phyloP scores from a whole-genome alignment of 225 moss, liverwort and hornwort species.

The Pleurozium schreberi region DNA sequence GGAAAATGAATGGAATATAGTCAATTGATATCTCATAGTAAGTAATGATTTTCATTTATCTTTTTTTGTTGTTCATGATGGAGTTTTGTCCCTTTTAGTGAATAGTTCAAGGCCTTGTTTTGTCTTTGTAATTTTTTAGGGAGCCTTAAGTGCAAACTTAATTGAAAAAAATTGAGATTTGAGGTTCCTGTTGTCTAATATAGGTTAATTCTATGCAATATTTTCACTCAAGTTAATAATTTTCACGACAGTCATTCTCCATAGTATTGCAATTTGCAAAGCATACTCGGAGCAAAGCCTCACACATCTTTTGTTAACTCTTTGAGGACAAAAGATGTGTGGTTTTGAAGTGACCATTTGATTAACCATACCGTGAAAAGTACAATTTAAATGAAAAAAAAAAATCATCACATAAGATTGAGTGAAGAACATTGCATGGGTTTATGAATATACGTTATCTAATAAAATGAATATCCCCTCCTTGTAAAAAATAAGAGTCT shows the following conservation, averaged over 20 bases:
- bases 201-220: background rate
- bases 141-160: background rate
- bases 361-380: background rate
- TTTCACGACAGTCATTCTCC: accelerated
- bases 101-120: background rate
- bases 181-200: too few species aligned
- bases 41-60: background rate
- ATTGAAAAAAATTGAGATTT: background rate
- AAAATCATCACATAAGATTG: background rate
- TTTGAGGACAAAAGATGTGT: background rate
- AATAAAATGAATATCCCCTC: background rate
- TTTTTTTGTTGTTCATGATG: background rate
- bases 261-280: background rate
- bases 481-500: background rate
- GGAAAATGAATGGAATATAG: background rate
- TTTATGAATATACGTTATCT: background rate
- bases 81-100: background rate
- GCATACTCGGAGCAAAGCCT: background rate
- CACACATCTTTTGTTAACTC: too few species aligned
- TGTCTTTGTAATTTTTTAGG: background rate
- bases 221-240: background rate
- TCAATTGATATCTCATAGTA: background rate
- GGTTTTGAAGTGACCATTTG: background rate
- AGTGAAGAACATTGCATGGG: background rate
- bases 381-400: background rate